Evolutionary conservation across 2,329 filamentous ascomycete species (phyloP).

Genomic region (Elsinoe australis): DNA sequence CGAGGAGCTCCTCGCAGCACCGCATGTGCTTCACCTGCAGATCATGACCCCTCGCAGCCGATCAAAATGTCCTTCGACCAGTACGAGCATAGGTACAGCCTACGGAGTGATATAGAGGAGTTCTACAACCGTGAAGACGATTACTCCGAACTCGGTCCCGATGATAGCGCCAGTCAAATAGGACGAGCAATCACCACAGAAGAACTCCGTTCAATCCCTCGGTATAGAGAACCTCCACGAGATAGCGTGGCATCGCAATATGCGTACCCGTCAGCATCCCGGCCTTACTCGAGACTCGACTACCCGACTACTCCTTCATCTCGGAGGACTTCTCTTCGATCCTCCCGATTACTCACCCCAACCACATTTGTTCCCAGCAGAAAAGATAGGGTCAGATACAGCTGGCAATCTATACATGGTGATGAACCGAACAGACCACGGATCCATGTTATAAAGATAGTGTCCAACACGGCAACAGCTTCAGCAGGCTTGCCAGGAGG

Average conservation of each 20-base stretch:
- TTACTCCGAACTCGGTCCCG: constrained; percentile 18
- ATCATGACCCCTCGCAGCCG: constrained; percentile 9
- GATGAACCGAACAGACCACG: constrained; percentile 32
- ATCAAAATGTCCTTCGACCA: constrained; percentile 17
- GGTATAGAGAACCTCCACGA: constrained; percentile 1
- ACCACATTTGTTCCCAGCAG: constrained; percentile 21
- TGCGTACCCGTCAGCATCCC: not conserved
- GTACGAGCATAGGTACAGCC: constrained; percentile 16
- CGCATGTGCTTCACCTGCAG: constrained; percentile 3
- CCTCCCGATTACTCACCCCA: constrained; percentile 17
- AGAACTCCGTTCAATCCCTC: constrained; percentile 4
- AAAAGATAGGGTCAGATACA: constrained; percentile 31
- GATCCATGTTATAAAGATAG: constrained; percentile 59
- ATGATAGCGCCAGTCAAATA: constrained; percentile 20
- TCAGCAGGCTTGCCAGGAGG: constrained; percentile 56
- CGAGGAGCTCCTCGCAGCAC: not conserved
- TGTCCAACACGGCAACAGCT: constrained; percentile 76
- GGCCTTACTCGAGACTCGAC: constrained; percentile 10
- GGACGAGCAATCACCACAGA: constrained; percentile 16
- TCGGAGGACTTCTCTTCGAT: constrained; percentile 16
- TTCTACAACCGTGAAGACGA: constrained; percentile 15
- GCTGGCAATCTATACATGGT: constrained; percentile 33
- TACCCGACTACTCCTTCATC: constrained; percentile 18
- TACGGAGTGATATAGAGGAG: constrained; percentile 11
- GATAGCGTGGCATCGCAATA: constrained; percentile 13